Evolutionary conservation across 1,139 yeast species (phyloP).

Genomic region (Wickerhamiella pararugosa): DNA sequence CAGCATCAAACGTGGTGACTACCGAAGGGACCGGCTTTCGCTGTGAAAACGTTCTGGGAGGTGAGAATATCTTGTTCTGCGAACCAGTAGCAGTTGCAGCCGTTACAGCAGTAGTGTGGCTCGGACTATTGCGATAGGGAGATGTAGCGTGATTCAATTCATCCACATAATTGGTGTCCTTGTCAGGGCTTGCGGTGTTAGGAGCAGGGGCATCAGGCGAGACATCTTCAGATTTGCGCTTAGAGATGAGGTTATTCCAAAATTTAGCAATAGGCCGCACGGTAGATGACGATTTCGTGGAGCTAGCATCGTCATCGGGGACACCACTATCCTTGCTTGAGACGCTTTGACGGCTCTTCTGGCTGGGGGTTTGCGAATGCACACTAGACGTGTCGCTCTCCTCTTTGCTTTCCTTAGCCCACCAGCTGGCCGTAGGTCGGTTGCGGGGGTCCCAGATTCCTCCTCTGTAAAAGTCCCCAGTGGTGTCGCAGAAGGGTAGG

Average conservation of each 20-base stretch:
- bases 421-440: conserved; percentile 1
- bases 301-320: not conserved
- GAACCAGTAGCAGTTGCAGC: conserved; percentile 3
- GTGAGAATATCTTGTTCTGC: conserved; percentile 1
- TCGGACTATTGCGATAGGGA: not conserved
- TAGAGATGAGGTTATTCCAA: conserved; percentile 2
- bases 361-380: not conserved
- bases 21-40: conserved; percentile 5
- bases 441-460: conserved; percentile 62
- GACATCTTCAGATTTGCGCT: no score
- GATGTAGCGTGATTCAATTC: not conserved
- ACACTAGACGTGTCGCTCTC: not conserved
- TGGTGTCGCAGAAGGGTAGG: conserved; percentile 51
- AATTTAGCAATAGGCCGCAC: conserved; percentile 1
- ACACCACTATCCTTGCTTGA: not conserved
- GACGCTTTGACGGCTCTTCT: not conserved
- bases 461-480: conserved; percentile 61
- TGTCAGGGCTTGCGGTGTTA: conserved; percentile 1
- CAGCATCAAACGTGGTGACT: conserved; percentile 3
- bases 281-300: not conserved
- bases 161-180: not conserved
- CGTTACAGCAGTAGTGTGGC: conserved; percentile 4
- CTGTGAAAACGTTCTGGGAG: conserved; percentile 4
- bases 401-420: not conserved
- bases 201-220: no score